Evolutionary conservation across 805 yeast genomes (phyloP).

Genomic region (Zygotorulaspora danielsina): DNA sequence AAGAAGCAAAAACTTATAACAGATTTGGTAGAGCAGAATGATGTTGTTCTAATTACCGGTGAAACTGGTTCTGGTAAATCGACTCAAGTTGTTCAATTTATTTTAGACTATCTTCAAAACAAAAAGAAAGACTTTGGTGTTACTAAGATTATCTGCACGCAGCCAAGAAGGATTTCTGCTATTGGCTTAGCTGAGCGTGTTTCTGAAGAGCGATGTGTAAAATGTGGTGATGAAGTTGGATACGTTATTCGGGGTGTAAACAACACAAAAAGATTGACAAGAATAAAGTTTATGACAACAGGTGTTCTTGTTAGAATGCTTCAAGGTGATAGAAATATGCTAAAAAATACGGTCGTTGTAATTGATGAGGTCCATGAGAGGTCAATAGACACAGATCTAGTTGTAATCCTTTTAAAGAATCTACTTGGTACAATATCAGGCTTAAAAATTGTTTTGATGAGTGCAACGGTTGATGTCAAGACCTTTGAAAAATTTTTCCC

Average conservation of each 20-base stretch:
- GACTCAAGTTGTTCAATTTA: conserved; percentile 88
- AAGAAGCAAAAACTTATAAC: conserved; percentile 53
- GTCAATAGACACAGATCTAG: conserved; percentile 83
- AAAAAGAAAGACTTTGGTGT: conserved; percentile 42
- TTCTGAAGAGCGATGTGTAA: conserved; percentile 64
- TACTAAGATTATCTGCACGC: conserved; percentile 76
- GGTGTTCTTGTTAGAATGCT: conserved; percentile 87
- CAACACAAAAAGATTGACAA: conserved; percentile 54
- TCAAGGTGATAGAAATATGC: conserved; percentile 46
- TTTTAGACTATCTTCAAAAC: conserved; percentile 60
- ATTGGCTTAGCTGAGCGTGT: conserved; percentile 92
- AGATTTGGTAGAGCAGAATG: conserved; percentile 50
- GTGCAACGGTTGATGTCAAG: conserved; percentile 81
- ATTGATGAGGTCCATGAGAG: conserved; percentile 98
- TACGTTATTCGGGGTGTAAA: conserved; percentile 89
- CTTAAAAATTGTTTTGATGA: conserved; percentile 76
- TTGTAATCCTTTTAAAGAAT: conserved; percentile 69
- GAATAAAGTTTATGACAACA: conserved; percentile 84
- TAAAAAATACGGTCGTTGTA: conserved; percentile 59
- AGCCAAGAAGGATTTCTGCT: conserved; percentile 93
- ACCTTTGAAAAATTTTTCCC: conserved; percentile 65
- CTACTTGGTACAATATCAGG: conserved; percentile 45
- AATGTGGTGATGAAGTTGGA: conserved; percentile 64
- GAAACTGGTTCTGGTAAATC: conserved; percentile 98
- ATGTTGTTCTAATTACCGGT: conserved; percentile 80